Evolutionary conservation across 169 alveolate genomes (phyloP), one percentile per base, ranked within the genome.

Genomic region (Plasmodium relictum): DNA sequence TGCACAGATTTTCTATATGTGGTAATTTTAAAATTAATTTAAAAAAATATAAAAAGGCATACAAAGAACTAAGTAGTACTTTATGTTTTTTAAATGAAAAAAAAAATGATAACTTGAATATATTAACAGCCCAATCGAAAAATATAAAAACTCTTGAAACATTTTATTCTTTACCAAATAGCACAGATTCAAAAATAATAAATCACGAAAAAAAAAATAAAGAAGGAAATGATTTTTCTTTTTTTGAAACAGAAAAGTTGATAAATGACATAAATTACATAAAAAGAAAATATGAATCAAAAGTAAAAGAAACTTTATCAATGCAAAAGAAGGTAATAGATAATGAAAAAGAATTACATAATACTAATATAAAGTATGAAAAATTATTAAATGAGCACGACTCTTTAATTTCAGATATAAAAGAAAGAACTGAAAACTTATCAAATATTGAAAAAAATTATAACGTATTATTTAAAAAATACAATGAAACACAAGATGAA

Each of bases 401-500:
- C 45, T 59, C 73, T 18, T 73, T 86, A 50, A 86, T 86, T 20
- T 18, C 76, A 18, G 88, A 86, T 9, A 86, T 86, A 70, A 86
- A 71, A 22, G 92, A 86, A 71, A 86, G 92, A 63, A 86, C 78
- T 16, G 92, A 86, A 5, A 86, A 86, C 50, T 65, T 86, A 70
- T 22, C 66, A 10, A 71, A 6, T 42, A 86, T 86, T 6, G 92
- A 86, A 86, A 71, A 86, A 16, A 48, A 54, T 86, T 86, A 86
- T 54, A 86, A 86, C 52, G n/a, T 86, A n/a, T 20, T 86, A 45
- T 86, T 86, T 42, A 88, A 41, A 58, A 86, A 86, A 20, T 86
- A 86, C 37, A 86, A 70, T 31, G 92, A 86, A 86, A 86, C 74
- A 59, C 86, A 86, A 65, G 92, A 86, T 65, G 92, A 86, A 86